Base-by-base conservation (phyloP, 1,139 yeast species). In the Zygotorulaspora mrakii region DNA sequence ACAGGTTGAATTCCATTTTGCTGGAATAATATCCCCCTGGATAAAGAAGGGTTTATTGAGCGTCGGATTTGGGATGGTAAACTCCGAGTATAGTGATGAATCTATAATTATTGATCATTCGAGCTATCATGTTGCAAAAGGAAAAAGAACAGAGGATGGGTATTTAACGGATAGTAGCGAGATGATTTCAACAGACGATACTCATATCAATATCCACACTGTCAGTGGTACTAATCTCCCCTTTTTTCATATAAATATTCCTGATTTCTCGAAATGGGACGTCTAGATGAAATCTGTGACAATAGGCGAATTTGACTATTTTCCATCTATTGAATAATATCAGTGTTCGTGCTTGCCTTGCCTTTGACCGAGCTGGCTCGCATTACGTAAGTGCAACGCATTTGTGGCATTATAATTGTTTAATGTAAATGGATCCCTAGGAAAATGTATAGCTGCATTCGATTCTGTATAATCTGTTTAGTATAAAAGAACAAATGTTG, bases 11-110 rank as follows among this genome's bases (percentile, higher is more conserved):
- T 81, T 81, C 66, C 96, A 88, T 62, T 87, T 88, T 59, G 79
- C 85, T n/a, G 94, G 96, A 18, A 77, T 88, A 28, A 67, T 82
- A 40, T 80, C 85, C 42, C 88, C 91, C 6, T 88, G 96, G 96
- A 75, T 85, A 41, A 77, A 87, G 57, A 74, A 94, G 53, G 85
- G 82, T 6, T 72, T 88, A 51, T 60, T 82, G 35, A 76, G 79
- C 52, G 81, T 82, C 40, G 95, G 94, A 1, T 88, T 88, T 65
- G 96, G 96, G 37, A 70, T 75, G 27, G 71, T 72, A 42, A 68
- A 66, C 17, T 72, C 70, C 37, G 60, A 55, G 32, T 52, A 38
- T 45, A 54, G 54, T 40, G 59, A 49, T 45, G 59, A 50, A 47
- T 53, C 54, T 28, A 54, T 53, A 35, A 50, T 45, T 45, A 50